Conservation (phyloP, 2,329 filamentous ascomycete genomes). For the Penicillium vulpinum region DNA sequence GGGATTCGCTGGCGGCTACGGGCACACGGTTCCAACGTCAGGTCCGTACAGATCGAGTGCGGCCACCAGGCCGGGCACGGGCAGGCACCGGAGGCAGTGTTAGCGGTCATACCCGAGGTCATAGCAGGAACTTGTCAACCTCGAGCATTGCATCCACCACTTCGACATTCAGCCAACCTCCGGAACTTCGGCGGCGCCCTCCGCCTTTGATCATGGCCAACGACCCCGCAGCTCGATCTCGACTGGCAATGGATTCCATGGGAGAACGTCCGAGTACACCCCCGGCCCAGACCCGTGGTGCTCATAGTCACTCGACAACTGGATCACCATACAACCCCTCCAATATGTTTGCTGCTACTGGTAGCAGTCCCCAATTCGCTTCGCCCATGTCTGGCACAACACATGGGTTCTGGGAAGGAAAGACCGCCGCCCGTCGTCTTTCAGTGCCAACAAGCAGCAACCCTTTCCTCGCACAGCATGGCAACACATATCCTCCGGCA, state of each 20-base stretch:
- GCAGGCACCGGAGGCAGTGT: slow-evolving; percentile 76
- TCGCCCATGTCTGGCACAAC: slow-evolving; percentile 73
- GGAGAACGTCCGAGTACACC: slow-evolving; percentile 64
- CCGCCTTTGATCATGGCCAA: slow-evolving; percentile 80
- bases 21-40: slow-evolving; percentile 91
- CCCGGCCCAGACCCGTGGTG: slow-evolving; percentile 64
- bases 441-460: slow-evolving; percentile 77
- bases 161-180: slow-evolving; percentile 64
- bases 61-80: slow-evolving; percentile 71
- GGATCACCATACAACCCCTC: slow-evolving; percentile 83
- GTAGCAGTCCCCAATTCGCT: slow-evolving; percentile 74
- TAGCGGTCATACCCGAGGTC: slow-evolving; percentile 70
- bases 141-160: slow-evolving; percentile 80
- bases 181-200: slow-evolving; percentile 70
- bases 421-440: slow-evolving; percentile 70
- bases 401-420: slow-evolving; percentile 71
- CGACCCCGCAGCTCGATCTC: slow-evolving; percentile 61
- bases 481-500: slow-evolving; percentile 56
- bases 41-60: slow-evolving; percentile 80
- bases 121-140: slow-evolving; percentile 80
- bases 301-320: slow-evolving; percentile 66
- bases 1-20: slow-evolving; percentile 87
- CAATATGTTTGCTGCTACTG: slow-evolving; percentile 72
- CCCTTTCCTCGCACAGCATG: slow-evolving; percentile 69
- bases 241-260: slow-evolving; percentile 65